A percentile compares a stretch with the other conserved stretches of the same genome.
Evolutionary conservation across 2,329 filamentous ascomycete genomes (phyloP).

Genomic region (Gnomoniopsis smithogilvyi): DNA sequence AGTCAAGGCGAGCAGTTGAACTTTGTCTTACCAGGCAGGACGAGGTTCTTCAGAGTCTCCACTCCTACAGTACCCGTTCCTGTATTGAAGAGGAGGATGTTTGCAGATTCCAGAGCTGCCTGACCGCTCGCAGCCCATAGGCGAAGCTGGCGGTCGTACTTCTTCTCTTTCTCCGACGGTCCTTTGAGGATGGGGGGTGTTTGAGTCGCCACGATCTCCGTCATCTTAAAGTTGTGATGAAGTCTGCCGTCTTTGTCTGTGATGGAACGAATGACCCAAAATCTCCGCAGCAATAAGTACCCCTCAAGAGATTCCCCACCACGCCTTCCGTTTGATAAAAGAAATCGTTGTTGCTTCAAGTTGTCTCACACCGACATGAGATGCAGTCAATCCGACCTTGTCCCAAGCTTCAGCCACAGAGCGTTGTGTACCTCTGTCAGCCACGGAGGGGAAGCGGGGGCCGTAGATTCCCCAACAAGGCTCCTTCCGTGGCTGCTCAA

Average conservation of each 20-base stretch:
- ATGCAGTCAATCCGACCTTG: conserved; percentile 8
- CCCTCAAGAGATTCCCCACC: background rate
- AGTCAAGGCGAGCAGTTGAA: background rate
- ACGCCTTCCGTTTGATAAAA: background rate
- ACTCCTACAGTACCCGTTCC: conserved; percentile 83
- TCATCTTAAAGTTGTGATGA: conserved; percentile 32
- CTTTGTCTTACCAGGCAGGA: conserved; percentile 67
- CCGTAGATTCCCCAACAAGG: background rate
- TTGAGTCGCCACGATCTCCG: conserved; percentile 41
- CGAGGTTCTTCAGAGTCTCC: conserved; percentile 95
- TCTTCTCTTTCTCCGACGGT: conserved; percentile 63
- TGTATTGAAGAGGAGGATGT: conserved; percentile 87
- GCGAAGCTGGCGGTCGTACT: conserved; percentile 92
- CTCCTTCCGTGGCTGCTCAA: background rate
- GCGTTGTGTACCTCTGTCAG: background rate
- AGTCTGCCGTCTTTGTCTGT: background rate
- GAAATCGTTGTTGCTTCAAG: background rate
- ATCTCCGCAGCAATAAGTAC: background rate
- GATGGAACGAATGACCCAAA: background rate
- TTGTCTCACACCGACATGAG: conserved; percentile 3
- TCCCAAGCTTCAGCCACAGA: conserved; percentile 11
- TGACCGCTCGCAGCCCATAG: conserved; percentile 94
- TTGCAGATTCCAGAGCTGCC: conserved; percentile 82
- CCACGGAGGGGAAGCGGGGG: background rate
- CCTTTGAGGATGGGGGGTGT: conserved; percentile 47